Evolutionary conservation across 257 asterid species (phyloP).

Genomic region (Cinchona pubescens): DNA sequence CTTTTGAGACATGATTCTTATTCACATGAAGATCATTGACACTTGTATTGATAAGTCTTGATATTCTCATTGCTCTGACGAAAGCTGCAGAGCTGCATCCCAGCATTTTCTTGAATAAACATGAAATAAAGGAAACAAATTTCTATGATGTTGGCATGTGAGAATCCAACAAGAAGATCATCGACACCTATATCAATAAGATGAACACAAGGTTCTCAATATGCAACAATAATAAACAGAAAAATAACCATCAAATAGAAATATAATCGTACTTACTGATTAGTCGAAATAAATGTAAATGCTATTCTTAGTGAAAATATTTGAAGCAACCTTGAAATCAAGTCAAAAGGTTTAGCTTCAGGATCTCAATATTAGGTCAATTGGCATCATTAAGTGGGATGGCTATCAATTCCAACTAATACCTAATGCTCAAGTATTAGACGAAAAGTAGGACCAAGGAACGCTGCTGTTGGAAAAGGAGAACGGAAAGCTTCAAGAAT

Average conservation of each 20-base stretch:
- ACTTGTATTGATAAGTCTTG: too few relatives aligned
- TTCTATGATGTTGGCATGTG: not conserved
- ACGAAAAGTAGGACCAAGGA: not conserved
- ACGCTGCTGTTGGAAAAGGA: not conserved
- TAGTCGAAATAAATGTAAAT: not conserved
- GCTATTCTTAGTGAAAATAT: not conserved
- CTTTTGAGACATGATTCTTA: too few relatives aligned
- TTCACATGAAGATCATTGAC: too few relatives aligned
- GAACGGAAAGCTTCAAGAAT: not conserved
- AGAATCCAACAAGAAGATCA: too few relatives aligned
- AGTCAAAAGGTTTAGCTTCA: not conserved
- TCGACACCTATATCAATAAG: not conserved
- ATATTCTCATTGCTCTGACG: not conserved
- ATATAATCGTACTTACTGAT: not conserved
- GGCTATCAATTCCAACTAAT: not conserved
- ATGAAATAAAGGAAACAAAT: not conserved
- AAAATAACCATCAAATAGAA: not conserved
- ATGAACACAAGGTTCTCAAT: not conserved
- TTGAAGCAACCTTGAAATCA: not conserved
- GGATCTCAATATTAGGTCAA: not conserved
- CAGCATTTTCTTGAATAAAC: not conserved
- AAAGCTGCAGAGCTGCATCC: not conserved
- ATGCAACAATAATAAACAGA: not conserved
- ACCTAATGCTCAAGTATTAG: not conserved
- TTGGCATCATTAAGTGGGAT: not conserved